Conservation (phyloP, 2,329 filamentous ascomycete genomes). For the Anisogramma anomala region DNA sequence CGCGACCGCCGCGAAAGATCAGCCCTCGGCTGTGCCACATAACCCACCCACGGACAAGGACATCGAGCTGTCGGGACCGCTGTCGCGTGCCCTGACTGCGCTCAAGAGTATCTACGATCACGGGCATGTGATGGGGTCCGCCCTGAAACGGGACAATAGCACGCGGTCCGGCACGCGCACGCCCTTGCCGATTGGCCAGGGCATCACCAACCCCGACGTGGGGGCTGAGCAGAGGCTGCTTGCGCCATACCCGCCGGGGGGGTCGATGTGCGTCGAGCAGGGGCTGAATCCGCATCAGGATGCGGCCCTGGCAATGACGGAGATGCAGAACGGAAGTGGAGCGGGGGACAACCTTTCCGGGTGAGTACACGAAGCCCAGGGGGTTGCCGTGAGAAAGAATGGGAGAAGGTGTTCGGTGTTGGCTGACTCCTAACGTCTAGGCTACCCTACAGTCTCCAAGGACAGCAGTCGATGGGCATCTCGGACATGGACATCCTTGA, state of each 20-base stretch:
- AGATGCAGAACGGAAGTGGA: constrained; percentile 46
- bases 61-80: constrained; percentile 49
- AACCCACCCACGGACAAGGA: constrained; percentile 46
- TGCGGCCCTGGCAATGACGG: constrained; percentile 53
- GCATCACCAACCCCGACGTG: constrained; percentile 15
- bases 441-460: constrained; percentile 29
- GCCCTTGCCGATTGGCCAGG: constrained; percentile 24
- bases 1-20: constrained; percentile 52
- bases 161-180: constrained; percentile 35
- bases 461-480: constrained; percentile 25
- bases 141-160: constrained; percentile 36
- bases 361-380: constrained; percentile 18
- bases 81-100: constrained; percentile 49
- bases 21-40: constrained; percentile 40
- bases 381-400: not conserved
- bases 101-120: constrained; percentile 57
- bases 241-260: constrained; percentile 15
- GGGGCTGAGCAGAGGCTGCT: constrained; percentile 8
- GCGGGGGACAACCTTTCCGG: constrained; percentile 33
- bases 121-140: constrained; percentile 42
- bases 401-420: no score
- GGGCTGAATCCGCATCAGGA: constrained; percentile 45
- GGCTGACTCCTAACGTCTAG: constrained; percentile 21
- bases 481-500: constrained; percentile 39
- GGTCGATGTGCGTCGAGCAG: constrained; percentile 15